Base-by-base conservation (phyloP, 257 asterid species). In the Cinchona pubescens region DNA sequence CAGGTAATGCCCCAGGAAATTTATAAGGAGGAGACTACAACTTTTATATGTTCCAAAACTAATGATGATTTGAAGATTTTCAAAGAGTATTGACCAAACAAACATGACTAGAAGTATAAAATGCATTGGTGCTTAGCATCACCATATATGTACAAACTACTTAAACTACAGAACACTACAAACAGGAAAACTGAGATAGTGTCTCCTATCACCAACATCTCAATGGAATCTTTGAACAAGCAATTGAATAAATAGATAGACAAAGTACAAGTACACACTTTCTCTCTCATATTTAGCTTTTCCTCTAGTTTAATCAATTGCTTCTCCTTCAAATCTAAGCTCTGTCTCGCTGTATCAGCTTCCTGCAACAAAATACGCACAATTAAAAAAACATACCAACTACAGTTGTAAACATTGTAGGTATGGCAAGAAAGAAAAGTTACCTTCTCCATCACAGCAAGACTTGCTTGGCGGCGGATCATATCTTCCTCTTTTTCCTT, bases 401-500 rank as follows among this genome's bases (percentile, higher is more conserved):
- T 73, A 46, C 69, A 7, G 14, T 63, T 29, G 43, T 23, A 60
- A 35, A 11, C 71, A 45, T 56, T 48, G 42, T 74, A 69, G 53
- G 67, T 56, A 61, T 61, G 75, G 67, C 40, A 75, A 48, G 59
- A 71, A 65, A 55, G 73, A 55, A 83, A 81, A 79, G 82, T 79
- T 78, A 79, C 99, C 93, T 91, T 86, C 90, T 92, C 97, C 88
- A 85, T 88, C 30, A 80, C 82, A 55, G 85, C 67, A 72, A 91
- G 72, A 79, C 75, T 75, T 53, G 96, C 87, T 55, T 82, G 79
- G 79, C 94, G 88, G 79, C 81, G 73, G 80, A 88, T 81, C 46
- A 90, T 85, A 82, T 92, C 96, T 43, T 92, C 96, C 83, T 92
- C 99, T 81, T 89, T 90, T 79, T 81, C 83, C 82, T 83, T 95